Evolutionary conservation across 1,139 yeast genomes (phyloP), one percentile per base, ranked within the genome.

Genomic region (Yamadazyma mexicana): DNA sequence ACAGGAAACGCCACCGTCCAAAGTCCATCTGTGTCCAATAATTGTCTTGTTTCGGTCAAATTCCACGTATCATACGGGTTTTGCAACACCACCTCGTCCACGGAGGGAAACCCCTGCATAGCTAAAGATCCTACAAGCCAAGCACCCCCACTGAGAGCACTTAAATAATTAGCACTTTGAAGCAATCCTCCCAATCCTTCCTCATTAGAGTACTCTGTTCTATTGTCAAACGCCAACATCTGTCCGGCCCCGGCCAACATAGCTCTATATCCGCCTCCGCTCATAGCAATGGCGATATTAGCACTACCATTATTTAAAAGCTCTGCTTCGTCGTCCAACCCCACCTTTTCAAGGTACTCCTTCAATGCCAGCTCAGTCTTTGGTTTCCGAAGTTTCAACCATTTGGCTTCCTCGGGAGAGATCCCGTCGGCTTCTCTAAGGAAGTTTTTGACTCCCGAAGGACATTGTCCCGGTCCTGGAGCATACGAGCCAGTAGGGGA

Each of bases 191-290:
- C 70, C 37, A 69, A 55, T 2, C 52, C 54, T 8, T 40, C 23
- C 4, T 75, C 75, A 7, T 46, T 43, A 3, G 76, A 75, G 20
- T 67, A 67, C 2, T 59, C 62, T 5, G 94, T 83, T 53, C 96
- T 73, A 51, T 78, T 75, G 58, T 89, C 97, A 44, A 87, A 62
- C 1, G 92, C 96, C 12, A 91, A 69, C 31, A 88, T 62, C 59
- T 83, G 81, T 31, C 97, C 96, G 2, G 95, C 96, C n/a, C 96
- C 96, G 40, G 73, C 64, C 31, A 88, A 64, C 96, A 88, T 87
- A 37, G 96, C 95, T 43, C 97, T 75, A 62, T 87, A 88, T 3
- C 96, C 95, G 53, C 97, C 97, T 30, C 97, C 97, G 5, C 92
- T 81, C 55, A 87, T 84, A 3, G 95, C 89, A 16, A 88, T 56